Evolutionary conservation across 2,329 filamentous ascomycete species (phyloP), one percentile per base, ranked within the genome.

Genomic region (Trichophaea hybrida): DNA sequence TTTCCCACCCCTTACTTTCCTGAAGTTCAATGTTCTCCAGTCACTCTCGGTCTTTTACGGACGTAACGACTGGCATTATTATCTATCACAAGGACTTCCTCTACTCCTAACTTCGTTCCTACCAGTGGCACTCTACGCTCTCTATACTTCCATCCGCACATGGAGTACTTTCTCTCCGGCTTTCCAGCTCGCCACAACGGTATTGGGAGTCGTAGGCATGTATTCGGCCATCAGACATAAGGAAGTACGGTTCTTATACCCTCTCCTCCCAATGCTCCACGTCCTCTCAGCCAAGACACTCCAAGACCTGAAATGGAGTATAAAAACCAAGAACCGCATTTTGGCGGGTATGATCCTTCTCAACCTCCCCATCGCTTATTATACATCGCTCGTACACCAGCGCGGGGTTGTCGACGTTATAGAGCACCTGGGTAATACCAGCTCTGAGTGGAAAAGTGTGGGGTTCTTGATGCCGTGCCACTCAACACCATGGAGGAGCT

Each of bases 401-500:
- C 80, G 83, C 6, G 93, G 89, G 5, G 81, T 89, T 6, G 75
- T 94, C 37, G 78, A 81, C 57, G 85, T 94, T 15, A 76, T 93
- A 57, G 71, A 78, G 64, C 88, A 85, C 71, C 78, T 98, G 52
- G 84, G 91, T n/a, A 75, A 44, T 79, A 88, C 68, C 44, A 43
- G 58, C 49, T 15, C 71, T 31, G 48, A 8, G 2, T 61, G 59
- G 62, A 54, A 35, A 12, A 61, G 56, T 17, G 55, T 84, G 37
- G 84, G 85, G 17, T 96, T 97, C 73, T 78, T 98, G 31, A 94
- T 90, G 79, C 93, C 93, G 7, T 98, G 93, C 74, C 93, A 98
- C 75, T 87, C 86, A 65, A 97, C 91, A 0, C 91, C 93, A 1
- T 97, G 93, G 91, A 85, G 90, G 68, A 89, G 40, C 62, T 80